Evolutionary conservation across 2,329 filamentous ascomycete genomes (phyloP).

Genomic region (Cylindrodendrum hubeiense): DNA sequence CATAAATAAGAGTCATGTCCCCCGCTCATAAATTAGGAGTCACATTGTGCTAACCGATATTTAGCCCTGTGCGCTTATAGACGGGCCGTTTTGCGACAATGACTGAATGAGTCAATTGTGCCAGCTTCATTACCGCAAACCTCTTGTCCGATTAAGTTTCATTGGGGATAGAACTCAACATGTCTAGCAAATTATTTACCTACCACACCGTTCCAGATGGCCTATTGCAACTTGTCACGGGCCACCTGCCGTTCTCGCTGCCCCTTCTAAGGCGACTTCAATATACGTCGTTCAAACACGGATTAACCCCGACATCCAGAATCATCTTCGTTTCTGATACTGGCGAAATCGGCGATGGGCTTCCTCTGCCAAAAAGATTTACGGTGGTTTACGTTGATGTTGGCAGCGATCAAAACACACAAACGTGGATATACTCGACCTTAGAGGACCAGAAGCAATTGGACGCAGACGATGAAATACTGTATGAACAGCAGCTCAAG

Average conservation of each 20-base stretch:
- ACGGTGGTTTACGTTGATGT: conserved; percentile 73
- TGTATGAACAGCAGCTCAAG: conserved; percentile 51
- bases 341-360: not conserved
- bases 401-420: conserved; percentile 70
- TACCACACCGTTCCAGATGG: conserved; percentile 46
- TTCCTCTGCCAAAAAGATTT: conserved; percentile 50
- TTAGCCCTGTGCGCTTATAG: conserved; percentile 29
- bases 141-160: conserved; percentile 3
- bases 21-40: not conserved
- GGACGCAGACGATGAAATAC: conserved; percentile 13
- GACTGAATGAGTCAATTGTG: conserved; percentile 4
- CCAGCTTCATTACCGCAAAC: not conserved
- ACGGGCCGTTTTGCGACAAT: not conserved
- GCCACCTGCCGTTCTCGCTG: conserved; percentile 69
- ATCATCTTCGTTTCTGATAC: conserved; percentile 53
- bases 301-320: conserved; percentile 57
- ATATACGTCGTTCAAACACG: conserved; percentile 60
- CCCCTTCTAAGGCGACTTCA: conserved; percentile 74
- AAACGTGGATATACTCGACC: conserved; percentile 72
- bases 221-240: conserved; percentile 62
- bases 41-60: conserved; percentile 33
- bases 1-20: not conserved
- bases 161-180: conserved; percentile 6
- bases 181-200: conserved; percentile 31
- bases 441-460: conserved; percentile 53